phyloP scores from a whole-genome alignment of 106 monocot genomes.

The Dactylorhiza incarnata region DNA sequence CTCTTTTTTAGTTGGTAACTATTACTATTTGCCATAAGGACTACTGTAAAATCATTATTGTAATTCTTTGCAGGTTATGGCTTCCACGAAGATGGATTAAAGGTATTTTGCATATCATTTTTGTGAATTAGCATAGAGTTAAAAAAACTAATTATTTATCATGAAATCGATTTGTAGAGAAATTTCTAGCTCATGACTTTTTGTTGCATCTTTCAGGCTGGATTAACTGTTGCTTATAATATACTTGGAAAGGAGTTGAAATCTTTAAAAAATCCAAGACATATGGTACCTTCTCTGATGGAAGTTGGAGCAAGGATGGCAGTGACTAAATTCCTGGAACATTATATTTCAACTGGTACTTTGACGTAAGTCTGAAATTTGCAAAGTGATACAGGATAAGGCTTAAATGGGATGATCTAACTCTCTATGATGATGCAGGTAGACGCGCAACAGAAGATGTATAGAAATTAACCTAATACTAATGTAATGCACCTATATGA shows the following conservation, averaged over 20 bases:
- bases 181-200: constrained; percentile 2
- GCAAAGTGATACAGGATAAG: too few relatives aligned
- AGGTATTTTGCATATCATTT: constrained; percentile 31
- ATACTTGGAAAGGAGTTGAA: constrained; percentile 34
- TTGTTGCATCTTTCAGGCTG: constrained; percentile 41
- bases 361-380: constrained; percentile 47
- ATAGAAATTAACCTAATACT: too few relatives aligned
- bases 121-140: not conserved
- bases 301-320: constrained; percentile 74
- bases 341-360: constrained; percentile 46
- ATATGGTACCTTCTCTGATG: constrained; percentile 65
- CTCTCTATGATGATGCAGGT: too few relatives aligned
- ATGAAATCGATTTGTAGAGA: not conserved
- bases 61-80: constrained; percentile 65
- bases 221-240: constrained; percentile 46
- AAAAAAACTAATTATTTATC: not conserved
- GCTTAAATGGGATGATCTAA: too few relatives aligned
- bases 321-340: constrained; percentile 61
- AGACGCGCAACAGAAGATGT: too few relatives aligned
- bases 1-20: not conserved
- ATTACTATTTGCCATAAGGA: not conserved
- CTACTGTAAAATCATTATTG: not conserved
- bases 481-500: too few relatives aligned
- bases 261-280: constrained; percentile 44
- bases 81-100: constrained; percentile 96